phyloP scores from a whole-genome alignment of 768 basidiomycete genomes.

The Pisolithus orientalis region DNA sequence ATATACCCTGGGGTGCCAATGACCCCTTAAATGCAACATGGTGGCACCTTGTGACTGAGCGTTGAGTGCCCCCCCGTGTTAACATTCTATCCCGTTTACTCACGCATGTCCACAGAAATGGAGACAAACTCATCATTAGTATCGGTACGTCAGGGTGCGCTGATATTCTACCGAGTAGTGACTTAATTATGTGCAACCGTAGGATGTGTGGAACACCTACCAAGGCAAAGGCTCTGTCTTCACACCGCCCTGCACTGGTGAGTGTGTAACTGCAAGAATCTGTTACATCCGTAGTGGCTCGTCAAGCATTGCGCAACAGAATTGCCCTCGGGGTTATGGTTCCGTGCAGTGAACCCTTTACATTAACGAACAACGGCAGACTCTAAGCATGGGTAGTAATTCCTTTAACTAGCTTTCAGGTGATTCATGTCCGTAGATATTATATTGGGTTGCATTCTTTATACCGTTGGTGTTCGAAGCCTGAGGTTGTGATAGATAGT shows the following conservation, averaged over 20 bases:
- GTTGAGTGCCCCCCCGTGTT: slow-evolving; percentile 28
- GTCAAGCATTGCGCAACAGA: slow-evolving; percentile 49
- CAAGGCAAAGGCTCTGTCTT: slow-evolving; percentile 66
- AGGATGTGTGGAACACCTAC: slow-evolving; percentile 57
- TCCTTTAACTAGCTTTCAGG: too few species aligned
- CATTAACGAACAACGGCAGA: too few species aligned
- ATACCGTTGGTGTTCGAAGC: too few species aligned
- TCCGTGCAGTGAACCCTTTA: slow-evolving; percentile 42
- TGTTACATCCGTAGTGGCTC: slow-evolving; percentile 78
- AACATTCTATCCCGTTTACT: neutral
- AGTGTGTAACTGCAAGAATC: slow-evolving; percentile 61
- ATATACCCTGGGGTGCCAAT: slow-evolving; percentile 47
- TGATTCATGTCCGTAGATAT: too few species aligned
- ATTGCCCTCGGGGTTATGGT: slow-evolving; percentile 58
- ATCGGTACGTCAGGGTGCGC: slow-evolving; percentile 33
- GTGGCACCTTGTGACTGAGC: slow-evolving; percentile 78
- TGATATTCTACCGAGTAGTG: neutral
- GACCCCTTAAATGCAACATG: slow-evolving; percentile 78
- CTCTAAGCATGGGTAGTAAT: too few species aligned
- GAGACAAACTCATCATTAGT: slow-evolving; percentile 49
- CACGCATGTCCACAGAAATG: slow-evolving; percentile 40
- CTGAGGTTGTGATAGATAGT: neutral
- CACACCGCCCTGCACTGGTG: slow-evolving; percentile 49
- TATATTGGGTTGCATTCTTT: too few species aligned
- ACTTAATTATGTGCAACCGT: slow-evolving; percentile 2